Percentiles rank a stretch among this genome's conserved stretches.
Conservation (phyloP, 768 basidiomycete genomes). For the Lentinula boryana region DNA sequence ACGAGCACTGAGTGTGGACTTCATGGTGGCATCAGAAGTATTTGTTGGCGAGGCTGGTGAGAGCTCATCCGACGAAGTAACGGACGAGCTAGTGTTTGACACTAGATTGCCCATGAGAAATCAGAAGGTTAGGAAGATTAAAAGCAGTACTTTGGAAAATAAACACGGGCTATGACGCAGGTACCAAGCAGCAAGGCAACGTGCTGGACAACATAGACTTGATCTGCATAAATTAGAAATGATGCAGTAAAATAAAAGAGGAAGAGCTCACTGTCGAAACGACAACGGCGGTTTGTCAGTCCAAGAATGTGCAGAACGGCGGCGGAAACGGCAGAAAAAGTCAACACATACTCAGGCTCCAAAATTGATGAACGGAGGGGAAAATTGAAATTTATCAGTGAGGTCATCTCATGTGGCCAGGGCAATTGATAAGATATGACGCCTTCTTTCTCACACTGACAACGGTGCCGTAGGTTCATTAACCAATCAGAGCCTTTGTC, state of each 20-base stretch:
- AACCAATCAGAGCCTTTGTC: not conserved
- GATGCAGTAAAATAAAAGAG: not conserved
- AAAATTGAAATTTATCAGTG: not conserved
- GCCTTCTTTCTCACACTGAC: not conserved
- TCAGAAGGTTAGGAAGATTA: slow-evolving; percentile 1
- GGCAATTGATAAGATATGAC: not conserved
- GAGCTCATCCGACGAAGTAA: slow-evolving; percentile 4
- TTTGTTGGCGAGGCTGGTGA: not conserved
- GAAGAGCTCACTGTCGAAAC: not conserved
- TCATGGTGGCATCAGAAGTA: slow-evolving; percentile 5
- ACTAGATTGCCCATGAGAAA: slow-evolving; percentile 14
- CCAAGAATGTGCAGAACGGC: not conserved
- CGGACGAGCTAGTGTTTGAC: slow-evolving; percentile 4
- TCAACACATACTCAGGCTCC: not conserved
- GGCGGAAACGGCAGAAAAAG: not conserved
- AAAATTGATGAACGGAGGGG: not conserved
- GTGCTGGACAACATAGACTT: slow-evolving; percentile 11
- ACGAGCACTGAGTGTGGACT: slow-evolving; percentile 20
- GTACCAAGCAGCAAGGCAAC: not conserved
- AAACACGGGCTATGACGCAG: slow-evolving; percentile 14
- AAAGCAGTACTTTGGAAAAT: slow-evolving; percentile 10
- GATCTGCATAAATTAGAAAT: not conserved
- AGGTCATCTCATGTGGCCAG: not conserved
- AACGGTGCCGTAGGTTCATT: not conserved
- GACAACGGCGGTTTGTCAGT: not conserved